phyloP scores from a whole-genome alignment of 306 rosid species.

The Cicer chorassanicum region DNA sequence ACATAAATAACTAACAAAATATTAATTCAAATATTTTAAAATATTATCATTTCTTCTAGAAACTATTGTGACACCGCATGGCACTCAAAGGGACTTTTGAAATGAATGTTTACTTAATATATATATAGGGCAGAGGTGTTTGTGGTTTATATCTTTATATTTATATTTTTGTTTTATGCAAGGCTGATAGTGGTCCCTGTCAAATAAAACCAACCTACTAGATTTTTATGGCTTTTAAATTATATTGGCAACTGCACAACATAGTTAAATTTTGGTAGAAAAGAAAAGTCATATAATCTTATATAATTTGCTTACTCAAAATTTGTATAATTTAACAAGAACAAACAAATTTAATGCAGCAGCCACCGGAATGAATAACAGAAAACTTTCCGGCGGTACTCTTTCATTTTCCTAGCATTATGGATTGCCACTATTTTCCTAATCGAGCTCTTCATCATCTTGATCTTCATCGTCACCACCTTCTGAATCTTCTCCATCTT shows the following conservation, averaged over 20 bases:
- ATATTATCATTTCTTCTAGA: too few relatives aligned
- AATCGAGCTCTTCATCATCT: slow-evolving; percentile 41
- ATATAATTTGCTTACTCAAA: slow-evolving; percentile 15
- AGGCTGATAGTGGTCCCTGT: neutral
- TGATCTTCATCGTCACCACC: slow-evolving; percentile 35
- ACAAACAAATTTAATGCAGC: slow-evolving; percentile 9
- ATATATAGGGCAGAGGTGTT: neutral
- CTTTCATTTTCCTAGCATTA: slow-evolving; percentile 23
- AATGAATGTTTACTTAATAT: too few relatives aligned
- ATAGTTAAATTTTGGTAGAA: neutral
- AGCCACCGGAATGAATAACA: slow-evolving; percentile 35
- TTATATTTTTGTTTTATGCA: neutral
- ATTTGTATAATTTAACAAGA: slow-evolving; percentile 24
- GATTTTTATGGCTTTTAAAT: neutral
- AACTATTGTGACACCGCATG: too few relatives aligned
- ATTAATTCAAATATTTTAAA: too few relatives aligned
- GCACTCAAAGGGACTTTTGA: too few relatives aligned
- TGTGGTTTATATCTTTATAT: neutral
- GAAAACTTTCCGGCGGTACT: slow-evolving; percentile 38
- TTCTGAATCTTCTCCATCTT: slow-evolving; percentile 36
- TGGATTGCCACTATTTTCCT: slow-evolving; percentile 13
- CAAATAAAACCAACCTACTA: neutral
- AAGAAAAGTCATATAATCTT: neutral
- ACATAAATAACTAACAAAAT: too few relatives aligned
- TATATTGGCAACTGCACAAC: neutral